A percentile compares a stretch with the other conserved stretches of the same genome.
These are phyloP conservation scores for Jamesozyma gamospora DNA, from an alignment of 805 yeast genomes.

Conservation along the genomic window DNA sequence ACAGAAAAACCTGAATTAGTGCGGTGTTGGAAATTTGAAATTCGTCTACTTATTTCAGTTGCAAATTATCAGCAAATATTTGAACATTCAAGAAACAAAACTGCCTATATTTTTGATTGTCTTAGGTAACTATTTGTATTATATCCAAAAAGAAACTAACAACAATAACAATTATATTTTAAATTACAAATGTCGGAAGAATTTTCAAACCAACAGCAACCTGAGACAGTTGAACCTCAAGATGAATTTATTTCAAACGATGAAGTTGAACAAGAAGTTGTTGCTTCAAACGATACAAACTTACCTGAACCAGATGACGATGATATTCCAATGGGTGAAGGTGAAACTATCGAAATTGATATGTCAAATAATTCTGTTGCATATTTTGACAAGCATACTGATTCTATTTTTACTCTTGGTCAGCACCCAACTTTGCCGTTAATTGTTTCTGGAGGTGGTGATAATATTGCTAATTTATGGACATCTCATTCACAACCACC, in stretches of 20 bases:
- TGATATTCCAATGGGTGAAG: conserved; percentile 19
- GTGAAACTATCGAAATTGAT: conserved; percentile 61
- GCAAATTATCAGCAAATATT: no score
- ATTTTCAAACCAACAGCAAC: conserved; percentile 4
- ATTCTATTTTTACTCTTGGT: conserved; percentile 75
- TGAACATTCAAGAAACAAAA: no score
- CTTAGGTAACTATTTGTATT: no score
- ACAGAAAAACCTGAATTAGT: no score
- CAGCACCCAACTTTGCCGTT: conserved; percentile 77
- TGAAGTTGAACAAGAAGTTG: conserved; percentile 37
- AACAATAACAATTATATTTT: no score
- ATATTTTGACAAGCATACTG: conserved; percentile 83
- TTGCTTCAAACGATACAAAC: conserved; percentile 26
- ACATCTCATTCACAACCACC: conserved; percentile 84
- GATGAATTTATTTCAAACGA: conserved; percentile 32
- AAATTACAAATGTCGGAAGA: conserved; percentile 15
- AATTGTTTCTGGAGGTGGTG: conserved; percentile 94
- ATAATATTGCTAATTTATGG: conserved; percentile 83
- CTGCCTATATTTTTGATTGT: no score
- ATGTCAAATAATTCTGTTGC: conserved; percentile 81
- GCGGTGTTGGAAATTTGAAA: no score
- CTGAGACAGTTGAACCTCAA: conserved; percentile 13
- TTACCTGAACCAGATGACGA: conserved; percentile 32
- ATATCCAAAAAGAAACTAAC: no score
- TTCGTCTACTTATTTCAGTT: no score